Evolutionary conservation across 1,284 basidiomycete species (phyloP).

Genomic region (Termitomyces sp.): DNA sequence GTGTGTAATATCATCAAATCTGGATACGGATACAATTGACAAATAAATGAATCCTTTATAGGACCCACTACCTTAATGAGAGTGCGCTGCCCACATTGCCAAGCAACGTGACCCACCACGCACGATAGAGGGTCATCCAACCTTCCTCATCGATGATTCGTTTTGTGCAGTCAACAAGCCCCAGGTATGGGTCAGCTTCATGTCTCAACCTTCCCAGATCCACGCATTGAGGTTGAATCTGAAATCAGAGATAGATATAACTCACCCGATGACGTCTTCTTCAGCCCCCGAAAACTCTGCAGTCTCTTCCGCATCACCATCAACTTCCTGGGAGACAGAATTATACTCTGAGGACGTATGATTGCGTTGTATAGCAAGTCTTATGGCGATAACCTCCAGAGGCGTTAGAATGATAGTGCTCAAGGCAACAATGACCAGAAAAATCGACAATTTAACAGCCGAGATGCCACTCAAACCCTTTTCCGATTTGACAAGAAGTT

Average conservation of each 20-base stretch:
- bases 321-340: slow-evolving; percentile 66
- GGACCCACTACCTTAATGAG: slow-evolving; percentile 28
- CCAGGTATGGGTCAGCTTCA: slow-evolving; percentile 83
- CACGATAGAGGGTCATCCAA: slow-evolving; percentile 70
- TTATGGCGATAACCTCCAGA: slow-evolving; percentile 77
- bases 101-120: slow-evolving; percentile 83
- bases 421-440: slow-evolving; percentile 53
- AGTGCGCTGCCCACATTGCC: slow-evolving; percentile 59
- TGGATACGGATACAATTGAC: slow-evolving; percentile 3
- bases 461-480: slow-evolving; percentile 35
- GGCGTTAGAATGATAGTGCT: slow-evolving; percentile 70
- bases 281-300: slow-evolving; percentile 68
- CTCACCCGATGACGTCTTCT: slow-evolving; percentile 86
- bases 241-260: slow-evolving; percentile 8
- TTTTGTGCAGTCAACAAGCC: slow-evolving; percentile 73
- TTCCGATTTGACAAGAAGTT: slow-evolving; percentile 34
- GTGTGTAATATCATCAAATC: neutral
- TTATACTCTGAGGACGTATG: slow-evolving; percentile 68
- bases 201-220: slow-evolving; percentile 53
- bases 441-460: slow-evolving; percentile 48
- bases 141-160: slow-evolving; percentile 85
- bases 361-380: slow-evolving; percentile 83
- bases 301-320: slow-evolving; percentile 62
- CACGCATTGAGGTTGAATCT: neutral
- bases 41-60: neutral